Percentiles rank a stretch among this genome's conserved stretches.
These are phyloP conservation scores for Polyporus arcularius DNA, from an alignment of 768 basidiomycete species.

Conservation along the genomic window DNA sequence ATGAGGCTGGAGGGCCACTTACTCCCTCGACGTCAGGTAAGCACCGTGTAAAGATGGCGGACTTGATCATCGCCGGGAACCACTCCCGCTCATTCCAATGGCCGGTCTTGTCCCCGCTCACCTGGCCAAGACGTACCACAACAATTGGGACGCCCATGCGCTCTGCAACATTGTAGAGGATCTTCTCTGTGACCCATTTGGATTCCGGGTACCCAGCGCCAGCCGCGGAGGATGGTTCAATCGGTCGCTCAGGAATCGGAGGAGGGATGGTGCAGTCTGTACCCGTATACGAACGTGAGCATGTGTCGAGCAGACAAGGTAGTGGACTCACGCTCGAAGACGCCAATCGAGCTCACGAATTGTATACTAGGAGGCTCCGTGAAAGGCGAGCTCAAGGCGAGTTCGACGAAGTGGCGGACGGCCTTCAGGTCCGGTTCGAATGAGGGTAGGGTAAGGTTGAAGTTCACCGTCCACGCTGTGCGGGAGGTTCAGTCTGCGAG, in stretches of 20 bases:
- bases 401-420: constrained; percentile 21
- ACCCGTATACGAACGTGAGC: background rate
- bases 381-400: constrained; percentile 15
- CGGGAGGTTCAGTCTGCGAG: background rate
- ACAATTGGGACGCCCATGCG: constrained; percentile 31
- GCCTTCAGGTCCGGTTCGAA: constrained; percentile 30
- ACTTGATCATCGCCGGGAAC: constrained; percentile 41
- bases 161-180: constrained; percentile 34
- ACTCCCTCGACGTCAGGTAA: constrained; percentile 37
- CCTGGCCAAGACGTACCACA: constrained; percentile 46
- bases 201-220: constrained; percentile 38
- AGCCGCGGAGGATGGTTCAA: constrained; percentile 4
- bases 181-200: constrained; percentile 41
- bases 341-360: constrained; percentile 23
- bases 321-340: constrained; percentile 14
- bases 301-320: background rate
- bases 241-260: background rate
- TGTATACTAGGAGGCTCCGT: constrained; percentile 15
- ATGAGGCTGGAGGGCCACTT: constrained; percentile 10
- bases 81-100: constrained; percentile 47
- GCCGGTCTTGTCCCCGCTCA: constrained; percentile 42
- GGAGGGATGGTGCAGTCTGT: constrained; percentile 3
- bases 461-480: constrained; percentile 42
- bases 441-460: constrained; percentile 34
- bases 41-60: constrained; percentile 29